phyloP scores from a whole-genome alignment of 176 grass and related monocot species.

The sorghum (Sorghum bicolor) region Sorghum_bicolor_NCBIv3 NC_012872.2:72724001-72724500 shows the following conservation, averaged over 20 bases:
- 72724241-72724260: slow-evolving; percentile 7
- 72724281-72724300: background rate
- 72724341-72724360: background rate
- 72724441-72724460: slow-evolving; percentile 69
- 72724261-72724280: slow-evolving; percentile 21
- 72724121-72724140: slow-evolving; percentile 70
- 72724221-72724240: slow-evolving; percentile 22
- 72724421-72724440: slow-evolving; percentile 56
- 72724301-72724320: slow-evolving; percentile 8
- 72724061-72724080: slow-evolving; percentile 37
- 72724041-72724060: slow-evolving; percentile 56
- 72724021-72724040: slow-evolving; percentile 55
- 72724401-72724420: slow-evolving; percentile 66
- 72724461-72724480: slow-evolving; percentile 48
- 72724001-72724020: slow-evolving; percentile 68
- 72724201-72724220: slow-evolving; percentile 45
- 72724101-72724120: slow-evolving; percentile 54
- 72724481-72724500: slow-evolving; percentile 39
- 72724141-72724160: slow-evolving; percentile 39
- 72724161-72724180: slow-evolving; percentile 58
- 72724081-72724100: slow-evolving; percentile 44
- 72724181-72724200: slow-evolving; percentile 46
- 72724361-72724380: slow-evolving; percentile 26
- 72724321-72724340: background rate
- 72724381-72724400: slow-evolving; percentile 17